Conservation (phyloP, 768 basidiomycete species). For the Lactarius trivialis region DNA sequence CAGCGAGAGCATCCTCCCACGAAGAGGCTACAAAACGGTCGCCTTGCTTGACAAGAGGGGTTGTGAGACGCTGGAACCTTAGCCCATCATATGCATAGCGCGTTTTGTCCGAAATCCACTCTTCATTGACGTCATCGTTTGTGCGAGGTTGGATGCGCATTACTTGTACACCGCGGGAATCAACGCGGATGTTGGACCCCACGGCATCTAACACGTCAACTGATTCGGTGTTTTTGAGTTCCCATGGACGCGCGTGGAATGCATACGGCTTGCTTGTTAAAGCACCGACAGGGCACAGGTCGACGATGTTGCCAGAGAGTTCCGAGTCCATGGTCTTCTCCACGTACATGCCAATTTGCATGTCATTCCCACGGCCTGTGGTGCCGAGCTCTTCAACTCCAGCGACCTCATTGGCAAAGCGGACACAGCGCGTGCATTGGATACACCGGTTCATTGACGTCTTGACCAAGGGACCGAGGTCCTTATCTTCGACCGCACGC, state of each 20-base stretch:
- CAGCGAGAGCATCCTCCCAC: conserved; percentile 84
- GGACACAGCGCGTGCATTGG: conserved; percentile 97
- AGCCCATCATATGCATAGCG: conserved; percentile 95
- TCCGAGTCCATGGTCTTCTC: conserved; percentile 98
- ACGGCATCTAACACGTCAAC: conserved; percentile 93
- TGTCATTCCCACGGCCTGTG: conserved; percentile 93
- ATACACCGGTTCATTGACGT: conserved; percentile 99
- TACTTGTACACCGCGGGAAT: conserved; percentile 91
- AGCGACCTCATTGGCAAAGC: conserved; percentile 98
- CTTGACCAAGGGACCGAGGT: conserved; percentile 96
- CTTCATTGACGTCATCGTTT: conserved; percentile 98
- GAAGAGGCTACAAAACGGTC: conserved; percentile 85
- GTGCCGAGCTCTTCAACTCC: conserved; percentile 97
- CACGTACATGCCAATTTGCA: conserved; percentile 98
- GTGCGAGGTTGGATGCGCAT: conserved; percentile 96
- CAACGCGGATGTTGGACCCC: conserved; percentile 93
- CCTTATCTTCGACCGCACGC: conserved; percentile 97
- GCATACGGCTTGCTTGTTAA: conserved; percentile 98
- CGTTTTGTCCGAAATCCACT: conserved; percentile 99
- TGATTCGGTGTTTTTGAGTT: conserved; percentile 96
- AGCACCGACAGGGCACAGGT: conserved; percentile 97
- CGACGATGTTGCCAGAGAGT: conserved; percentile 93
- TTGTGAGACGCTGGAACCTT: conserved; percentile 89
- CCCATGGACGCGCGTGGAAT: conserved; percentile 96
- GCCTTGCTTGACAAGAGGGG: conserved; percentile 84